Conservation (phyloP, 78 protist species). For the Dictyostelium discoideum region dicty_2.7 NC_007091.3:781001-781500, state of each 20-base stretch:
- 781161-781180: neutral
- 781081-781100: neutral
- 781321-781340: neutral
- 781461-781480: neutral
- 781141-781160: neutral
- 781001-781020: no score
- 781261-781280: neutral
- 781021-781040: no score
- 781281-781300: neutral
- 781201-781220: neutral
- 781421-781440: neutral
- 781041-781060: neutral
- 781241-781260: neutral
- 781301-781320: neutral
- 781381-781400: neutral
- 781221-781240: neutral
- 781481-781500: neutral
- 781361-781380: neutral
- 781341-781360: neutral
- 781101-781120: neutral
- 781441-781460: neutral
- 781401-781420: neutral
- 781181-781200: conserved; percentile 2
- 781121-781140: conserved; percentile 19
- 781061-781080: neutral